Base-by-base conservation (phyloP, 2,329 filamentous ascomycete genomes). In the Emmonsiellopsis sp. region DNA sequence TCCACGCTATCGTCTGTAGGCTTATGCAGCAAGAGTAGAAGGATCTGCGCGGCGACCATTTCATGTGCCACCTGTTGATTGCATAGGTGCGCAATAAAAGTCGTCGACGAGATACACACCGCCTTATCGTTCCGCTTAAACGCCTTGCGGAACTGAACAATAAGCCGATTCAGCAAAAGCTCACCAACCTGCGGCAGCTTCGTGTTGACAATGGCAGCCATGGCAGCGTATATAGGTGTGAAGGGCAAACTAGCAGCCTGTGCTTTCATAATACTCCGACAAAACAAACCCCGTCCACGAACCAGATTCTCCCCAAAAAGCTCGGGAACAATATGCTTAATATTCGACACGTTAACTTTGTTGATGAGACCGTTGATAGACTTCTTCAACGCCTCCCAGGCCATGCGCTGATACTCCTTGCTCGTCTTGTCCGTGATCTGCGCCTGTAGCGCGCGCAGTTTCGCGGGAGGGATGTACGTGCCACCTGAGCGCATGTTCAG, bases 301-400 rank as follows among this genome's bases (percentile, higher is more conserved):
- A 98, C 79, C 62, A 98, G 73, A 68, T 98, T 98, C 77, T 98
- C 93, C 49, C 84, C 83, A 71, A 98, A 98, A 45, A 98, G 78
- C 73, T 98, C 93, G 1, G 92, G 92, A 26, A 97, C 90, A 58
- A 98, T 96, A 66, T 87, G 82, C 73, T 98, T 97, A 79, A 98
- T 97, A 70, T 98, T 98, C 35, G 87, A 89, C 53, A 92, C 88
- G 72, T 97, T 97, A 77, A 96, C 87, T 77, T 98, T 98, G 80
- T 98, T 98, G 79, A 98, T 95, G 60, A 98, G 76, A 63, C 93
- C 93, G 68, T 98, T 97, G 73, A 98, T 95, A 48, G 88, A 93
- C 77, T 98, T 98, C 76, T 98, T 98, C 65, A 98, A 76, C 10
- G 92, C 92, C 72, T 98, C 93, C 93, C 93, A 98, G 7, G 91